Evolutionary conservation across 192 early-diverging fungal genomes (phyloP), one percentile per base, ranked within the genome.

Genomic region (Backusella macrospora): DNA sequence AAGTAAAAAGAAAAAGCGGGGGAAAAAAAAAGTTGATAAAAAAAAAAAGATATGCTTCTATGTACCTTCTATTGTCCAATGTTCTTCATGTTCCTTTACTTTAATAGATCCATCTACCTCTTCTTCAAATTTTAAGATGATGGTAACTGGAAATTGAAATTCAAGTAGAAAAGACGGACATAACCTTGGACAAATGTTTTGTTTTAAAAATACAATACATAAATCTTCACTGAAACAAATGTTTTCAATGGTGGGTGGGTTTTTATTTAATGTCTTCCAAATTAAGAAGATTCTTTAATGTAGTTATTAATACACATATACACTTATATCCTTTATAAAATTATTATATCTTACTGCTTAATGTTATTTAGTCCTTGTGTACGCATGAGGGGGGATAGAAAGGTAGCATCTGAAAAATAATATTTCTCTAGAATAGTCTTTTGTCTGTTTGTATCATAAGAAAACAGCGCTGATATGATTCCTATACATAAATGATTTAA

Each of bases 61-160:
- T 9, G 9, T 40, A 81, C 80, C 87, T 68, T 86, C 85, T 18
- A 88, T 68, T 13, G 87, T 85, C 87, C 87, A 88, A 8, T 77
- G 82, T 43, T 88, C 87, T 71, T 88, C 82, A 49, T 86, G 85
- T 45, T 77, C 70, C 21, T 79, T 78, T 26, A 88, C 81, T 68
- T 85, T 84, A 4, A 68, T 46, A 16, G 73, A 52, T 34, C 84
- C 84, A 48, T 73, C 69, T 12, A 74, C 62, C 10, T 80, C 76
- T 72, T 86, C 83, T 39, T 70, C 70, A 71, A 88, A 86, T 37
- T 73, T 70, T 38, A 88, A 73, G 6, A 81, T 84, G 0, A 81
- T 80, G 2, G 82, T 83, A 34, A 85, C 84, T 38, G 87, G 87
- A 4, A 88, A 75, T 38, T 76, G 63, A 14, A 88, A 47, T 43